Conservation (phyloP, 2,329 filamentous ascomycete species). For the Stromatinia cepivora region DNA sequence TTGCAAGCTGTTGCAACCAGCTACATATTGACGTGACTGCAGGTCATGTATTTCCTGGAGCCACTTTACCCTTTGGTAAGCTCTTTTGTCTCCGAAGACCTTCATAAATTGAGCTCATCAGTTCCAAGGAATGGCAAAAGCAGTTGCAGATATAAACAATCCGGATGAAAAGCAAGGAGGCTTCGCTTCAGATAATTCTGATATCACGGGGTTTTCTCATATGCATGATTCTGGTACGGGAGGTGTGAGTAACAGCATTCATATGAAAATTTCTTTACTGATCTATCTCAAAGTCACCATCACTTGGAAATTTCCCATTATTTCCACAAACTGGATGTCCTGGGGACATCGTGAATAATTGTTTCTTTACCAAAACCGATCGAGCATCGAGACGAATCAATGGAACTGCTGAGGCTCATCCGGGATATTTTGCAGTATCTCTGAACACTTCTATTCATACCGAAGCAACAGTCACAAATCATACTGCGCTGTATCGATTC, state of each 20-base stretch:
- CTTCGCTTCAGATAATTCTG: slow-evolving; percentile 51
- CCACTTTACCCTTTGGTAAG: slow-evolving; percentile 53
- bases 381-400: slow-evolving; percentile 46
- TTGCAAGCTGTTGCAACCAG: too few species aligned
- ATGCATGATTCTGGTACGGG: slow-evolving; percentile 51
- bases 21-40: background rate
- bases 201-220: slow-evolving; percentile 40
- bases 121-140: slow-evolving; percentile 46
- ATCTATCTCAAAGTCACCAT: slow-evolving; percentile 46
- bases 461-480: slow-evolving; percentile 69
- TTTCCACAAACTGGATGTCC: slow-evolving; percentile 66
- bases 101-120: slow-evolving; percentile 41
- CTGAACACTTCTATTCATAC: slow-evolving; percentile 58
- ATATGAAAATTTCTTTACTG: background rate
- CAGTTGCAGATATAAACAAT: slow-evolving; percentile 54
- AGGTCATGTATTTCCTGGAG: slow-evolving; percentile 57
- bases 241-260: slow-evolving; percentile 34
- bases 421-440: slow-evolving; percentile 65
- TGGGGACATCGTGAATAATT: slow-evolving; percentile 60
- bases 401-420: slow-evolving; percentile 55
- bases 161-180: slow-evolving; percentile 55
- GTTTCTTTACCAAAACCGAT: slow-evolving; percentile 56
- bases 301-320: slow-evolving; percentile 71
- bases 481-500: slow-evolving; percentile 65
- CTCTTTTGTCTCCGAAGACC: background rate